These are phyloP conservation scores for Tarenaya hassleriana DNA, from an alignment of 345 rosid genomes.

Conservation along the genomic window DNA sequence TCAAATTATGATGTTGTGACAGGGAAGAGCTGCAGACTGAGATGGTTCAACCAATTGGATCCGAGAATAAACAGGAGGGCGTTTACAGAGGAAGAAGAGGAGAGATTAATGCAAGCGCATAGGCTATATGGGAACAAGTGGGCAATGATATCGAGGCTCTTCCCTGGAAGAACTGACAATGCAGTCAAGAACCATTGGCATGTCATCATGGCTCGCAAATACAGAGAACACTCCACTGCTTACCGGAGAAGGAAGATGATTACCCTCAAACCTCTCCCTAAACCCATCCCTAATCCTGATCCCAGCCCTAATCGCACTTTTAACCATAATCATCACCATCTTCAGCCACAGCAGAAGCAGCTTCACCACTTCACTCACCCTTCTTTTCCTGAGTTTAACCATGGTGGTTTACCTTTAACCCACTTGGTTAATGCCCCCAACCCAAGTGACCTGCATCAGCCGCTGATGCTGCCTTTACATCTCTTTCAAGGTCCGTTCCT, in stretches of 20 bases:
- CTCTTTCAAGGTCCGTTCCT: slow-evolving; percentile 28
- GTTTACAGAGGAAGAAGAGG: slow-evolving; percentile 34
- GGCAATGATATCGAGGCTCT: slow-evolving; percentile 37
- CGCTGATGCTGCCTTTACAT: slow-evolving; percentile 18
- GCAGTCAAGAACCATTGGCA: slow-evolving; percentile 39
- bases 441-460: slow-evolving; percentile 5
- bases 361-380: too few relatives aligned
- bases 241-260: slow-evolving; percentile 23
- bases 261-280: slow-evolving; percentile 18
- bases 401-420: slow-evolving; percentile 14
- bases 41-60: slow-evolving; percentile 36
- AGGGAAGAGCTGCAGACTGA: slow-evolving; percentile 34
- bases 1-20: slow-evolving; percentile 1
- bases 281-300: slow-evolving; percentile 3
- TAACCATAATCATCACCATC: not conserved
- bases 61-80: slow-evolving; percentile 32
- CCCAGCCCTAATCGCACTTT: not conserved
- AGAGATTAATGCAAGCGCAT: slow-evolving; percentile 30
- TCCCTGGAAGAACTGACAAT: slow-evolving; percentile 36
- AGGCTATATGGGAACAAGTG: slow-evolving; percentile 34
- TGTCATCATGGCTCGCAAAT: slow-evolving; percentile 33
- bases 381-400: not conserved
- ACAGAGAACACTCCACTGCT: slow-evolving; percentile 30
- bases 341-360: too few relatives aligned
- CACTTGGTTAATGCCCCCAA: slow-evolving; percentile 3